These are phyloP conservation scores for Leccinum boreale DNA, from an alignment of 768 basidiomycete species.

Conservation along the genomic window DNA sequence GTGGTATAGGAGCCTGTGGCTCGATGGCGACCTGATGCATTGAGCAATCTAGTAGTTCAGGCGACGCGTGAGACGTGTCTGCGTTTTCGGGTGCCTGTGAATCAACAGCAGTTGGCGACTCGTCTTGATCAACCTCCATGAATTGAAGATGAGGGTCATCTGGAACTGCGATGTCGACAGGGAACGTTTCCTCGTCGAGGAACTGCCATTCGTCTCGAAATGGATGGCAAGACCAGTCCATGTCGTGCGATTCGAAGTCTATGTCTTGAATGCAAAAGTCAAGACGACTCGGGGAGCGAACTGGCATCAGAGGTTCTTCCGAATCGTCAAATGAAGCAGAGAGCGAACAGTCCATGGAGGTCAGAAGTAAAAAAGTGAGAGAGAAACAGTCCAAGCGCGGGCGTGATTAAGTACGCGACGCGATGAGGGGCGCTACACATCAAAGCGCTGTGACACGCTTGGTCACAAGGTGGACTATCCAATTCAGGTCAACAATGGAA, in stretches of 20 bases:
- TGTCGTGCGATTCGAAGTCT: conserved; percentile 1
- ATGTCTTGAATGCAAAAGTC: conserved; percentile 33
- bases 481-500: conserved; percentile 8
- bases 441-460: conserved; percentile 19
- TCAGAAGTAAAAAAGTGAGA: not conserved
- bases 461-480: conserved; percentile 19
- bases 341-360: conserved; percentile 10
- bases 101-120: conserved; percentile 8
- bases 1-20: conserved; percentile 22
- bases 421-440: conserved; percentile 6
- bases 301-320: conserved; percentile 25
- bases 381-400: not conserved
- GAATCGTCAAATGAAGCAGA: conserved; percentile 8
- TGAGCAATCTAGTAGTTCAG: conserved; percentile 7
- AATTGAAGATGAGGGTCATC: not conserved
- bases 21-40: conserved; percentile 18
- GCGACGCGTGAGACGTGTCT: conserved; percentile 7
- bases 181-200: conserved; percentile 10
- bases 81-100: conserved; percentile 14
- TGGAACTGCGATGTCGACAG: not conserved
- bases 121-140: not conserved
- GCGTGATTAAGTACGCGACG: conserved; percentile 10
- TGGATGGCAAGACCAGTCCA: conserved; percentile 12
- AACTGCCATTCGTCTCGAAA: not conserved
- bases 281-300: conserved; percentile 48